Conservation (phyloP, 78 protist species). For the Dictyostelium firmibasis region DNA sequence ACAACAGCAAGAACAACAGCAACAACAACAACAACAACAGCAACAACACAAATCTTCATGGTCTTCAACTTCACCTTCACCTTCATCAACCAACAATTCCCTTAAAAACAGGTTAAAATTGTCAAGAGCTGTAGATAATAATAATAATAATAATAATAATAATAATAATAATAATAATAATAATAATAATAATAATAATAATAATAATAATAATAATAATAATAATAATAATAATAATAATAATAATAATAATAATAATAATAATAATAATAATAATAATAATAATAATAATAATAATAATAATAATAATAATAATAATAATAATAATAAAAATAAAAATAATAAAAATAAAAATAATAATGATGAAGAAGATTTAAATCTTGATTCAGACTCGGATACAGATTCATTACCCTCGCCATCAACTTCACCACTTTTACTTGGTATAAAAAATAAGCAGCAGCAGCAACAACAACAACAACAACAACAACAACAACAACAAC, state of each 20-base stretch:
- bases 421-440: not conserved
- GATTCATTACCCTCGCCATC: conserved; percentile 1
- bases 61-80: not conserved
- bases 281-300: not conserved
- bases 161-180: not conserved
- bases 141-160: not conserved
- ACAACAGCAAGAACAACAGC: not conserved
- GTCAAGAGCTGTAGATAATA: not conserved
- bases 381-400: not conserved
- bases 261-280: not conserved
- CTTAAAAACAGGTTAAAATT: not conserved
- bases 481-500: not conserved
- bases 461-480: not conserved
- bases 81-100: not conserved
- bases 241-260: not conserved
- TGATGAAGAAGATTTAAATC: not conserved
- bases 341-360: not conserved
- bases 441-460: not conserved
- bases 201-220: conserved; percentile 1
- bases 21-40: not conserved
- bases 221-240: not conserved
- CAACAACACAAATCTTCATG: not conserved
- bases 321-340: not conserved
- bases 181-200: not conserved
- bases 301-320: not conserved